Base-by-base conservation (phyloP, 495 filamentous ascomycete genomes). In the Lindgomyces ingoldianus region DNA sequence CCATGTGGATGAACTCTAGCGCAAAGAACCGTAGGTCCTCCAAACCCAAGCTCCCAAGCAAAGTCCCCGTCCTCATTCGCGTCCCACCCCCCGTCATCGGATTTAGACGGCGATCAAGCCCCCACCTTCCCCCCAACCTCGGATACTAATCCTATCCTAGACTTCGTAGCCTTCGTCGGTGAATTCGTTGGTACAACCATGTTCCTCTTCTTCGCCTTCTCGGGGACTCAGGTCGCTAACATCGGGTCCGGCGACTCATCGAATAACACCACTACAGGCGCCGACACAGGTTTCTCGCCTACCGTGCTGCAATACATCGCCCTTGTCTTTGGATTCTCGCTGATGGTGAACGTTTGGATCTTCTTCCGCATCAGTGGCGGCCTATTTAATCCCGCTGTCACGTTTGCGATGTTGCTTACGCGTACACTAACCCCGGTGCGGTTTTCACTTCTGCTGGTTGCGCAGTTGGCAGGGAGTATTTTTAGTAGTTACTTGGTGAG, bases 291-390 rank as follows among this genome's bases (percentile, higher is more conserved):
- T 0, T 68, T 57, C 58, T 56, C 52, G 54, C 24, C 46, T 21
- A n/a, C 39, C 4, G 36, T 56, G 12, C 33, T 74, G 60, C 49
- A 91, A 16, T 95, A 85, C 72, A 87, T 92, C 42, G 73, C 87
- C 1, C 72, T 91, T 6, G 77, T 77, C n/a, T 94, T 93, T 64
- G 91, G 88, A 0, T 81, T 91, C 67, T 83, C 84, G 9, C 78
- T 94, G 64, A 84, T 85, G 16, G 88, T 90, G 68, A 93, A 91
- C 64, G 89, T 88, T 0, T 95, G 89, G 90, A 83, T 88, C 0
- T 92, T 93, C 77, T 93, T 87, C 74, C 83, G 89, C 16, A 83
- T 93, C 24, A 86, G 81, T 0, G 90, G 90, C 2, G 90, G 89
- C 9, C 73, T 91, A n/a, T 94, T 93, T 74, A 93, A 93, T 64